These are phyloP conservation scores for Cerrena zonata DNA, from an alignment of 1,284 basidiomycete species.

Conservation along the genomic window DNA sequence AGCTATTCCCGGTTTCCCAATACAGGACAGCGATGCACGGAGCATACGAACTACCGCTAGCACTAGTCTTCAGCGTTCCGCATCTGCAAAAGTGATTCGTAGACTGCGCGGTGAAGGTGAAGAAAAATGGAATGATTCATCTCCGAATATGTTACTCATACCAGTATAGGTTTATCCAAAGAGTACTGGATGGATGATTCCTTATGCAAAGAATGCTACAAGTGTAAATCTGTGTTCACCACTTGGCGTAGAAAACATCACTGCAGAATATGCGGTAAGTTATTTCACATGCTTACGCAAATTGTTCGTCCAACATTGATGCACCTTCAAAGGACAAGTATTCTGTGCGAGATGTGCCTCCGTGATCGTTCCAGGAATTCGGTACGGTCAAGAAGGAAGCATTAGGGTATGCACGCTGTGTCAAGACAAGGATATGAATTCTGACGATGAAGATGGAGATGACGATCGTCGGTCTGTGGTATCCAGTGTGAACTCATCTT, in stretches of 20 bases:
- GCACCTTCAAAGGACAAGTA: constrained; percentile 60
- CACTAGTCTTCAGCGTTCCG: constrained; percentile 64
- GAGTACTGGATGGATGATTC: constrained; percentile 99
- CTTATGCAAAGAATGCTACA: constrained; percentile 90
- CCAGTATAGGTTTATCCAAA: constrained; percentile 59
- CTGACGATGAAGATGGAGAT: constrained; percentile 66
- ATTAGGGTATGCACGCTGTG: constrained; percentile 93
- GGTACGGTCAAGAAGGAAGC: constrained; percentile 89
- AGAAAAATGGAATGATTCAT: constrained; percentile 13
- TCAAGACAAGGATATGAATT: constrained; percentile 82
- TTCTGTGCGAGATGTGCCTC: constrained; percentile 93
- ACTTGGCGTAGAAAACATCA: constrained; percentile 92
- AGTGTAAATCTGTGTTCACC: constrained; percentile 87
- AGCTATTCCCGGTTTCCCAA: constrained; percentile 78
- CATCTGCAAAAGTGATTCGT: constrained; percentile 83
- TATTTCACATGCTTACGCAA: constrained; percentile 1
- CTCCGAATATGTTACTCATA: constrained; percentile 11
- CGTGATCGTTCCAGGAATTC: constrained; percentile 93
- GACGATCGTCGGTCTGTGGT: constrained; percentile 73
- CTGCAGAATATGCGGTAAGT: constrained; percentile 83
- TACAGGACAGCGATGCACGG: constrained; percentile 69
- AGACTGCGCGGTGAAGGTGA: constrained; percentile 80
- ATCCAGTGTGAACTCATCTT: constrained; percentile 56
- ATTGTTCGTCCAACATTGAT: constrained; percentile 8
- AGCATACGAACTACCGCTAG: constrained; percentile 70